Evolutionary conservation across 2,329 filamentous ascomycete genomes (phyloP), one percentile per base, ranked within the genome.

Genomic region (Xylaria digitata): DNA sequence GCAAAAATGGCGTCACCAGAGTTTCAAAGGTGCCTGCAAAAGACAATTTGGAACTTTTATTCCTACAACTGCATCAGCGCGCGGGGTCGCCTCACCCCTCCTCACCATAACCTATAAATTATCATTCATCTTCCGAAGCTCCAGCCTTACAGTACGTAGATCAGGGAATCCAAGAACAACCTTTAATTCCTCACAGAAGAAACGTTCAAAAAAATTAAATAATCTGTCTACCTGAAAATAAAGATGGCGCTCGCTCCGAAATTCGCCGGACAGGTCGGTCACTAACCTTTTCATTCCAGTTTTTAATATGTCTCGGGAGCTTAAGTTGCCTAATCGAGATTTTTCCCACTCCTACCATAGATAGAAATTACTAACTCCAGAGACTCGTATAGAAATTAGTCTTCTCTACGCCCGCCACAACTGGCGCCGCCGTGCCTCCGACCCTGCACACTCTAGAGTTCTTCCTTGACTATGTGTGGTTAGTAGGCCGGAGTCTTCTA

Each of bases 401-500:
- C 71, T 85, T 87, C 77, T 79, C 78, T 59, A 70, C 75, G 50
- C 70, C 80, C 40, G 63, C 77, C 34, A 66, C 79, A 2, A 67
- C 79, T 11, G 74, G 79, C n/a, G 73, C 76, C n/a, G 73, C 76
- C 17, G 75, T 81, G 17, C 76, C 82, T 7, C 80, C 82, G 45
- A 80, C 85, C 6, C 78, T 83, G 17, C 87, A 90, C 81, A 89
- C 87, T 0, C 78, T 90, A 56, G 88, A 90, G 77, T 69, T 90
- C 58, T 90, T 92, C 80, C 89, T 97, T 72, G 94, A 97, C 84
- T 97, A 97, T 83, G 92, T 93, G 76, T 97, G 94, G 26, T 26
- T 26, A 26, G 26, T 26, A 26, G 3, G 26, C 26, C 26, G 5
- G 26, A 26, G 5, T 26, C 26, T 26, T 26, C 26, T 26, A 26